phyloP scores from a whole-genome alignment of 306 rosid species.

The Hippophae rhamnoides region DNA sequence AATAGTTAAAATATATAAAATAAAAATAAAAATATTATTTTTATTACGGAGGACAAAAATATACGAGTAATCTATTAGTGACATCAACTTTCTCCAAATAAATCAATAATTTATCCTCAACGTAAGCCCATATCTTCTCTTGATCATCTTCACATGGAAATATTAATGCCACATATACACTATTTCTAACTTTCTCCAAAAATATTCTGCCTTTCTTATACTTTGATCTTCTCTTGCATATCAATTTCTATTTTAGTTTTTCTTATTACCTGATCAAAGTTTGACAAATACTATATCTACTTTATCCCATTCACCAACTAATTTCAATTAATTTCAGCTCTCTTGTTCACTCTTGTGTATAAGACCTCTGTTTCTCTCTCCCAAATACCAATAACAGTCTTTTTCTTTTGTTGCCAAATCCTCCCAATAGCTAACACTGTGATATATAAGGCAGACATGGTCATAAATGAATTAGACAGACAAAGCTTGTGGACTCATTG shows the following conservation, averaged over 20 bases:
- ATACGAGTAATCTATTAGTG: no score
- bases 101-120: no score
- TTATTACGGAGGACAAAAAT: no score
- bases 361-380: slow-evolving; percentile 14
- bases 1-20: no score
- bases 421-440: slow-evolving; percentile 16
- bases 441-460: slow-evolving; percentile 10
- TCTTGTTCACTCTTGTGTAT: neutral
- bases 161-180: neutral
- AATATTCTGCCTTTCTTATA: neutral
- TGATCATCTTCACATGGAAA: slow-evolving; percentile 3
- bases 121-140: slow-evolving; percentile 32
- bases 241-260: neutral
- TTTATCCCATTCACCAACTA: no score
- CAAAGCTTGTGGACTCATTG: slow-evolving; percentile 23
- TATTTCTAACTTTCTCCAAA: neutral
- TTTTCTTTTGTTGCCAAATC: slow-evolving; percentile 26
- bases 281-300: no score
- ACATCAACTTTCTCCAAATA: no score
- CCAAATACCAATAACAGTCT: neutral
- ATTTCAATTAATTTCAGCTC: neutral
- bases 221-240: slow-evolving; percentile 15
- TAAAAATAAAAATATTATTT: no score
- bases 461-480: slow-evolving; percentile 14
- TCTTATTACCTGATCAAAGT: neutral